Conservation (phyloP, 441 rosid genomes). For the Erodium moschatum region DNA sequence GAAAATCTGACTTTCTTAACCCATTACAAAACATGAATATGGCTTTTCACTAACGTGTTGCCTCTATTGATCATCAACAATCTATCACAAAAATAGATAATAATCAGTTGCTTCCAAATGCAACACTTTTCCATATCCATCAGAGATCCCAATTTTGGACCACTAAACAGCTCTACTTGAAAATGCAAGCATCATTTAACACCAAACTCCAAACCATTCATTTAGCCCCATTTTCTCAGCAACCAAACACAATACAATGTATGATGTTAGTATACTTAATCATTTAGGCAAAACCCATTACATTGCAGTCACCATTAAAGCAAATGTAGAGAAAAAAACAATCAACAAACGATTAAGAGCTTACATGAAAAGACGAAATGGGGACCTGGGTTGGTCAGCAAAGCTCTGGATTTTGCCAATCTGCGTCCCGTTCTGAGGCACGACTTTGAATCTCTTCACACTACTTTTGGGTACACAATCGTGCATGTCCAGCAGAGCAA, state of each 20-base stretch:
- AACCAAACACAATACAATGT: background rate
- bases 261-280: background rate
- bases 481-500: background rate
- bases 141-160: background rate
- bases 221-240: background rate
- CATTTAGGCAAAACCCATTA: background rate
- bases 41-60: background rate
- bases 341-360: background rate
- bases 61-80: background rate
- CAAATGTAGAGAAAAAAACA: background rate
- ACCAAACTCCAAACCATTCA: background rate
- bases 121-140: background rate
- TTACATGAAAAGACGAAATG: background rate
- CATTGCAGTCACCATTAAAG: background rate
- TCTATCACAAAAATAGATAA: background rate
- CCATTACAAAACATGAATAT: background rate
- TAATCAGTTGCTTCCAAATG: no score
- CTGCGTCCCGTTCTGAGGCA: background rate
- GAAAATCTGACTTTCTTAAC: no score
- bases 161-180: background rate
- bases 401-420: background rate
- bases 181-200: background rate
- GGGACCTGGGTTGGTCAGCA: background rate
- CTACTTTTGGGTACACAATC: background rate
- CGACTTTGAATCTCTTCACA: slow-evolving; percentile 3